Evolutionary conservation across 1,284 basidiomycete genomes (phyloP).

Genomic region (Ustilago nuda): DNA sequence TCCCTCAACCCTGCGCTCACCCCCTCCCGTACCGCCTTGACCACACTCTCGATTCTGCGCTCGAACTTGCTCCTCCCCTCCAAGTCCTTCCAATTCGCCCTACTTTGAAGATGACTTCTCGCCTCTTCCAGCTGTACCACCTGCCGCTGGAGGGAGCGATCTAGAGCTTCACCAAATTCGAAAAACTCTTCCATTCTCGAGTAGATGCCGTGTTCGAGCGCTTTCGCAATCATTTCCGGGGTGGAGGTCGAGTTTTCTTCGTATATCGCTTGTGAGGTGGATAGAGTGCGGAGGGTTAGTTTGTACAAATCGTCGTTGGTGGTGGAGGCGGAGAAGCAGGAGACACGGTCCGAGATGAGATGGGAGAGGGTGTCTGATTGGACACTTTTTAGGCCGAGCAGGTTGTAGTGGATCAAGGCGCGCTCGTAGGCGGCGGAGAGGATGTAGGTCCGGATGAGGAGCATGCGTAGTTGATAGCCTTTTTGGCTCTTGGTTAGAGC

Average conservation of each 20-base stretch:
- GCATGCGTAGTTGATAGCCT: constrained; percentile 58
- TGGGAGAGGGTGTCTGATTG: constrained; percentile 54
- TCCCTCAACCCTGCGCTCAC: constrained; percentile 28
- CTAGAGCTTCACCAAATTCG: constrained; percentile 52
- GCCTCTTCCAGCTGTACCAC: constrained; percentile 40
- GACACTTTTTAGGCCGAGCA: constrained; percentile 50
- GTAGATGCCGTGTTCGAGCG: constrained; percentile 56
- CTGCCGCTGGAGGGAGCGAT: constrained; percentile 49
- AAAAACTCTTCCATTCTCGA: constrained; percentile 59
- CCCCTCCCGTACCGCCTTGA: constrained; percentile 21
- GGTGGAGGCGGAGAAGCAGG: constrained; percentile 14
- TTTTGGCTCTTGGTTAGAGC: constrained; percentile 48
- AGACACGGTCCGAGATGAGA: constrained; percentile 31
- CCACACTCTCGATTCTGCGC: constrained; percentile 16
- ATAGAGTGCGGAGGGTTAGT: constrained; percentile 20
- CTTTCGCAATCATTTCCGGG: constrained; percentile 53
- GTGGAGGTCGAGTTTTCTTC: constrained; percentile 46
- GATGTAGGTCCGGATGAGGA: constrained; percentile 45
- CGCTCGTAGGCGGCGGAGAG: constrained; percentile 43
- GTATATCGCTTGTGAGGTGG: constrained; percentile 45
- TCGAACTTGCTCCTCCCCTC: constrained; percentile 13
- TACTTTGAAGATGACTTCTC: constrained; percentile 28
- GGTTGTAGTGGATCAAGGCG: constrained; percentile 37
- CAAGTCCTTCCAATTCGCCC: constrained; percentile 17
- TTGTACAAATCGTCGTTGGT: constrained; percentile 36